Evolutionary conservation across 371 early-diverging fungal genomes (phyloP), one percentile per base, ranked within the genome.

Genomic region (Gilbertella persicaria): DNA sequence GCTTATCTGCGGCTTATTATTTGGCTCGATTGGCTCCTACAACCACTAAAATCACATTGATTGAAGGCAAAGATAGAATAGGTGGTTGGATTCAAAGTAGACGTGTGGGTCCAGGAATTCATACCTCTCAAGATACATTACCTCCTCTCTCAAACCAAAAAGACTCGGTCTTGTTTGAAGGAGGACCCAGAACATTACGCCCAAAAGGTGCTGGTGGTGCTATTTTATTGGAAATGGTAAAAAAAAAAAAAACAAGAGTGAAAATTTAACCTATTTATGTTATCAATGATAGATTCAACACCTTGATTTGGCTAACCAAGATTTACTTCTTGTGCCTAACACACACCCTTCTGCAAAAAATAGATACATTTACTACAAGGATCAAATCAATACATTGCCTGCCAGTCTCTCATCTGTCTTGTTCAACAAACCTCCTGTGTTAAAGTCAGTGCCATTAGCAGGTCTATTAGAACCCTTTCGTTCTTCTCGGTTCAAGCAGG

Each of bases 11-110:
- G 0, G 94, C 95, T 4, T 93, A 88, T 75, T 87, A 89, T 67
- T 70, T 95, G 14, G 72, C 93, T 5, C 72, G 79, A 23, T 65
- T 78, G 42, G 71, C 83, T 0, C 83, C 84, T 3, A 10, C 58
- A 5, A 55, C 65, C 14, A 73, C 78, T 21, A 67, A 66, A 28
- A 82, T 97, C 30, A 73, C 79, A 2, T 66, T 96, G 28, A 58
- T 95, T n/a, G 94, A 95, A 57, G 78, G 75, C 14, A 60, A 85
- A 3, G 58, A 84, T 38, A 86, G 91, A 21, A 63, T 85, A 8
- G 96, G 97, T 35, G 97, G 97, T 1, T 96, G 95, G 95, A 74
- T 97, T 50, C 78, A 84, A 24, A 83, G 91, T 16, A 80, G 72
- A 6, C 68, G 78, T 26, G 75, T 78, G 8, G 39, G 51, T 5